phyloP scores from a whole-genome alignment of 805 yeast species.

The Yarrowia sp. region DNA sequence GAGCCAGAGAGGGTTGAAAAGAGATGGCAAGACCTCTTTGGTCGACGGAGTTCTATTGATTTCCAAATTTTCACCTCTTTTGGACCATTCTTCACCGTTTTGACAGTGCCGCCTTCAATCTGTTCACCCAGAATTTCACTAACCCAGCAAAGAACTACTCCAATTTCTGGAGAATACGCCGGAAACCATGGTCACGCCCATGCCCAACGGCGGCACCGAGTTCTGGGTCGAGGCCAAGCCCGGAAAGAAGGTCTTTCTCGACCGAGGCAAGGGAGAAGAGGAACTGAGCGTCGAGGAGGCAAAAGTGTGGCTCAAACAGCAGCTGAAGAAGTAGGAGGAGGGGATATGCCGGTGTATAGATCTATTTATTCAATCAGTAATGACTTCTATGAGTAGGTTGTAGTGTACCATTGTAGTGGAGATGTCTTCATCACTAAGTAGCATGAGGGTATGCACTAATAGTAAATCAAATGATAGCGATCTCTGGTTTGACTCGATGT shows the following conservation, averaged over 20 bases:
- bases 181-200: conserved; percentile 33
- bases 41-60: background rate
- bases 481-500: too few relatives aligned
- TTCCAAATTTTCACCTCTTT: background rate
- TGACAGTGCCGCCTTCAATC: too few relatives aligned
- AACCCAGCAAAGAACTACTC: conserved; percentile 22
- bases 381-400: too few relatives aligned
- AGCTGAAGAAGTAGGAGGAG: conserved; percentile 21
- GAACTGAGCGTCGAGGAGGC: conserved; percentile 28
- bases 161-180: conserved; percentile 33
- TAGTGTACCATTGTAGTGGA: too few relatives aligned
- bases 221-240: conserved; percentile 39
- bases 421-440: too few relatives aligned
- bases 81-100: too few relatives aligned
- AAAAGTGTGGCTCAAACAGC: conserved; percentile 23
- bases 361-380: background rate
- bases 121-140: background rate
- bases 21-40: too few relatives aligned
- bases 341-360: too few relatives aligned
- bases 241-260: conserved; percentile 23
- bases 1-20: background rate
- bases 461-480: too few relatives aligned
- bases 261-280: conserved; percentile 32
- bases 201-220: conserved; percentile 37
- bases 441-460: too few relatives aligned